phyloP scores from a whole-genome alignment of 2,329 filamentous ascomycete species.

The Pseudogymnoascus sp. region DNA sequence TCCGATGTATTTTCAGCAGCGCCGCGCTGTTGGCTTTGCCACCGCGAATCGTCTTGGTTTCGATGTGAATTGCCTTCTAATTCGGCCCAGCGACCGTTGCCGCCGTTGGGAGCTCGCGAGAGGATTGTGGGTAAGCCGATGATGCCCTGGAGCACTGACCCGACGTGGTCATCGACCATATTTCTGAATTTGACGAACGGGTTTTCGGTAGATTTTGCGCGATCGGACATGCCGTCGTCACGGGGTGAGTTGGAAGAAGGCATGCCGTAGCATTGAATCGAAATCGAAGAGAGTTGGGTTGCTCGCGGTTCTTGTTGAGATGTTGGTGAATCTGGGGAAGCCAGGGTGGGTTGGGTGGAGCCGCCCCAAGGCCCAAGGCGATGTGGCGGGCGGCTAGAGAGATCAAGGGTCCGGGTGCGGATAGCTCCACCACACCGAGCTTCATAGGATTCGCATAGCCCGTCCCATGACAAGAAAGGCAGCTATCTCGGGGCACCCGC shows the following conservation, averaged over 20 bases:
- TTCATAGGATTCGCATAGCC: no score
- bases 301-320: not conserved
- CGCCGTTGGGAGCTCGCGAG: slow-evolving; percentile 15
- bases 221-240: not conserved
- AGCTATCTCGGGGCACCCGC: no score
- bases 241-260: slow-evolving; percentile 5
- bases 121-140: slow-evolving; percentile 27
- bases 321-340: not conserved
- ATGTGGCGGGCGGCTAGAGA: not conserved
- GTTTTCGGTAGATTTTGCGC: slow-evolving; percentile 19
- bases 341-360: not conserved
- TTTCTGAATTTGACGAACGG: slow-evolving; percentile 27
- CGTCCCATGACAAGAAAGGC: no score
- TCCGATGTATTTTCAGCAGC: not conserved
- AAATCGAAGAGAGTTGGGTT: not conserved
- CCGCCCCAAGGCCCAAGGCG: not conserved
- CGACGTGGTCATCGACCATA: slow-evolving; percentile 24
- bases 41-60: not conserved
- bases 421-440: not conserved
- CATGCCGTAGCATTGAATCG: not conserved
- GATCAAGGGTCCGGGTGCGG: not conserved
- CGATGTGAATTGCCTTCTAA: slow-evolving; percentile 22
- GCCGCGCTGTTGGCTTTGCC: not conserved
- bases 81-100: slow-evolving; percentile 19
- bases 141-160: slow-evolving; percentile 26